Evolutionary conservation across 331 rosid genomes (phyloP).

Genomic region (Malus hybrid): DNA sequence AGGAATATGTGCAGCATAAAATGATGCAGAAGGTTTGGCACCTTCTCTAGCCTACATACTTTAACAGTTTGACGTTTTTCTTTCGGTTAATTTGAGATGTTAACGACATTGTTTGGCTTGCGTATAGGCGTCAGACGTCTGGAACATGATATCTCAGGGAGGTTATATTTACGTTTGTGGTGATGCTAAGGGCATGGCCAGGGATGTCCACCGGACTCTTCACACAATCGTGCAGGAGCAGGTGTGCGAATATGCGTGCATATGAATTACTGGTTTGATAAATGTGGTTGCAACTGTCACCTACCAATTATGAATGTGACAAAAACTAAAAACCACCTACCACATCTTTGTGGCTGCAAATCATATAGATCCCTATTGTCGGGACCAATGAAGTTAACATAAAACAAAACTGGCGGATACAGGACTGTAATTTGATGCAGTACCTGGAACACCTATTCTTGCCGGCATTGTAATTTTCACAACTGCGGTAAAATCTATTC

Average conservation of each 20-base stretch:
- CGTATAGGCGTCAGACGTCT: conserved; percentile 78
- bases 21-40: conserved; percentile 70
- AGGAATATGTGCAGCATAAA: conserved; percentile 93
- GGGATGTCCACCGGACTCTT: conserved; percentile 87
- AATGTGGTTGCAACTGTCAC: background rate
- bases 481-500: background rate
- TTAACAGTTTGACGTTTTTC: background rate
- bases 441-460: background rate
- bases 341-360: background rate
- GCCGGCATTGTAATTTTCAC: background rate
- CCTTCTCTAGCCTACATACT: background rate
- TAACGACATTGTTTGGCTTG: background rate
- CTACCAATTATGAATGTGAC: background rate
- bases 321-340: background rate
- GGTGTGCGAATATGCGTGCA: conserved; percentile 27
- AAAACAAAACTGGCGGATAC: background rate
- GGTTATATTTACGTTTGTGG: conserved; percentile 90
- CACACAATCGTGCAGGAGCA: conserved; percentile 76
- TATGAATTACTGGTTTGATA: too few relatives aligned
- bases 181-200: conserved; percentile 99
- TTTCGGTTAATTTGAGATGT: background rate
- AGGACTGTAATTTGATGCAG: background rate
- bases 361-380: background rate
- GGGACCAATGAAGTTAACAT: background rate
- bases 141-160: conserved; percentile 76